phyloP scores from a whole-genome alignment of 371 early-diverging fungal species.

The Zancudomyces culisetae region DNA sequence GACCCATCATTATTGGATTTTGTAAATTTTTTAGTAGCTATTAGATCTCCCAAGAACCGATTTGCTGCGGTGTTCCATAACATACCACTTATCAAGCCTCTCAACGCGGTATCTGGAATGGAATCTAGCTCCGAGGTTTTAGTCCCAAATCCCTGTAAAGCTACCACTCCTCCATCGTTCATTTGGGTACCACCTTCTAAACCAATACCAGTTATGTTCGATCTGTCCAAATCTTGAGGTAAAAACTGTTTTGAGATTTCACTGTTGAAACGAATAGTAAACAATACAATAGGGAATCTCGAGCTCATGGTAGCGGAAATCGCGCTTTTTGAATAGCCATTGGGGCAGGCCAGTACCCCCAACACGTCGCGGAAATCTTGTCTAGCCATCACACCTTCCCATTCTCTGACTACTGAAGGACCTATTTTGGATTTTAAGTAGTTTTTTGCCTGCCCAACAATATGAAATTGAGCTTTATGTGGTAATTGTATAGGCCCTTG shows the following conservation, averaged over 20 bases:
- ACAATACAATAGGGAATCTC: constrained; percentile 13
- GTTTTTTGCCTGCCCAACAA: constrained; percentile 23
- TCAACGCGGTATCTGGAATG: no score
- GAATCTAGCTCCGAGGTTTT: no score
- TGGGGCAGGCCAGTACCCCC: constrained; percentile 13
- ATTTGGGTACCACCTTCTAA: no score
- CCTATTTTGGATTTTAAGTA: constrained; percentile 17
- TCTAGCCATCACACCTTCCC: constrained; percentile 23
- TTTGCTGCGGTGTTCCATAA: constrained; percentile 20
- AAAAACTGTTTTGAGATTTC: no score
- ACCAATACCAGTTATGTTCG: no score
- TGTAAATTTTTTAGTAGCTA: constrained; percentile 15
- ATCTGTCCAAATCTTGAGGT: no score
- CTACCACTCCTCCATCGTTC: no score
- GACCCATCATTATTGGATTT: background rate
- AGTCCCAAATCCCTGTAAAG: no score
- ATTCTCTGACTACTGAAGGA: constrained; percentile 18
- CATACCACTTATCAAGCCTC: constrained; percentile 7
- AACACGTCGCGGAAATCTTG: constrained; percentile 14
- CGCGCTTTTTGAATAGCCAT: constrained; percentile 16
- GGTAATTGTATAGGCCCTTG: constrained; percentile 14
- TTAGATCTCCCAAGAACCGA: constrained; percentile 12
- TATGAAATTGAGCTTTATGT: constrained; percentile 4
- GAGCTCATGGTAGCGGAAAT: constrained; percentile 15
- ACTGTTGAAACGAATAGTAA: constrained; percentile 10